Conservation (phyloP, 331 rosid species). For the Stylosanthes scabra region DNA sequence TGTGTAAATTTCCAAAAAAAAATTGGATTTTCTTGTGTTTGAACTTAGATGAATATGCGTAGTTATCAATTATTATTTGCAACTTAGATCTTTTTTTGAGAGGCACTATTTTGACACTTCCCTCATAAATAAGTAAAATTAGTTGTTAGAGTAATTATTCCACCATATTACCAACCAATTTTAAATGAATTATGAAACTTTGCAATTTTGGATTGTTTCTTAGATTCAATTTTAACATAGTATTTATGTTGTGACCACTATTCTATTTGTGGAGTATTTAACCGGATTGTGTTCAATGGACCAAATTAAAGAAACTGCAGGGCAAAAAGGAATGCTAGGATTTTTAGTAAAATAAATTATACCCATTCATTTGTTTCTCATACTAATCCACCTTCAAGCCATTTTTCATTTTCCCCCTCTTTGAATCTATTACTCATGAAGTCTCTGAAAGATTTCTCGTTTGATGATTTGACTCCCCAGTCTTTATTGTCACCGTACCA, state of each 20-base stretch:
- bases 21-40: too few relatives aligned
- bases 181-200: background rate
- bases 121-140: slow-evolving; percentile 40
- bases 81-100: slow-evolving; percentile 23
- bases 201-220: slow-evolving; percentile 12
- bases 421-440: slow-evolving; percentile 33
- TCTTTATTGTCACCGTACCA: slow-evolving; percentile 42
- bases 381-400: slow-evolving; percentile 22
- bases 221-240: slow-evolving; percentile 1
- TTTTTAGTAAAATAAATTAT: slow-evolving; percentile 43
- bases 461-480: slow-evolving; percentile 44
- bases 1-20: too few relatives aligned
- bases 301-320: slow-evolving; percentile 44
- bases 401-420: slow-evolving; percentile 15
- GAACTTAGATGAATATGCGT: too few relatives aligned
- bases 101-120: slow-evolving; percentile 22
- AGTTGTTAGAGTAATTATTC: slow-evolving; percentile 3
- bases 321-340: background rate
- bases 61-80: background rate
- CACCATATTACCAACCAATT: background rate
- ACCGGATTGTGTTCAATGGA: slow-evolving; percentile 37
- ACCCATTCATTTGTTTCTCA: slow-evolving; percentile 23
- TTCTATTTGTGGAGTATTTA: slow-evolving; percentile 42
- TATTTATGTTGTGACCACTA: slow-evolving; percentile 13
- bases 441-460: slow-evolving; percentile 48